Percentiles rank a stretch among this genome's conserved stretches.
These are phyloP conservation scores for Aspergillus nanangensis DNA, from an alignment of 495 filamentous ascomycete species.

Conservation along the genomic window DNA sequence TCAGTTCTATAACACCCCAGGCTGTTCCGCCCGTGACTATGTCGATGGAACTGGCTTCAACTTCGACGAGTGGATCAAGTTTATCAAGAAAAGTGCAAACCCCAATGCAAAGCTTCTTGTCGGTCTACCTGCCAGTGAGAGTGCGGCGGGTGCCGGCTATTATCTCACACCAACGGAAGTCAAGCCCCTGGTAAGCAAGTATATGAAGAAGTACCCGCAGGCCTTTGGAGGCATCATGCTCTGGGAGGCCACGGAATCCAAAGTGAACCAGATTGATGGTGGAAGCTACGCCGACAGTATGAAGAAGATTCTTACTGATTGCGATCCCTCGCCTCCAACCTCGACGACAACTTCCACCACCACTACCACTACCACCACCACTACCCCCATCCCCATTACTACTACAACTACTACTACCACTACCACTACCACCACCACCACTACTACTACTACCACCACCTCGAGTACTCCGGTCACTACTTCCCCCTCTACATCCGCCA, in stretches of 20 bases:
- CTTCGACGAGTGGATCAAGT: slow-evolving; percentile 59
- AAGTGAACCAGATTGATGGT: slow-evolving; percentile 41
- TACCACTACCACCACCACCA: slow-evolving; percentile 6
- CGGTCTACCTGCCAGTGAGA: slow-evolving; percentile 51
- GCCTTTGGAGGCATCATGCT: slow-evolving; percentile 69
- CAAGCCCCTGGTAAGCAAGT: slow-evolving; percentile 42
- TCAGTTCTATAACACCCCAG: slow-evolving; percentile 63
- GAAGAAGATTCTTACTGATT: slow-evolving; percentile 35
- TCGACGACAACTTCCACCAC: slow-evolving; percentile 14
- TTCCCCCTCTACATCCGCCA: slow-evolving; percentile 11
- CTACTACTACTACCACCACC: slow-evolving; percentile 9
- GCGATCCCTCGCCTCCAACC: slow-evolving; percentile 23
- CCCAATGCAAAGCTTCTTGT: slow-evolving; percentile 58
- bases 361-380: slow-evolving; percentile 16
- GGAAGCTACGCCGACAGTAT: slow-evolving; percentile 39
- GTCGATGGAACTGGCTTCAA: slow-evolving; percentile 53
- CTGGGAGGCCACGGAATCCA: slow-evolving; percentile 61
- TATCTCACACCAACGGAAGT: slow-evolving; percentile 49
- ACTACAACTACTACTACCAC: slow-evolving; percentile 9
- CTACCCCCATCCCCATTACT: slow-evolving; percentile 9
- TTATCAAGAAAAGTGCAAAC: slow-evolving; percentile 55
- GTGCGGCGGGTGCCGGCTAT: slow-evolving; percentile 24
- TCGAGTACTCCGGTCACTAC: slow-evolving; percentile 14
- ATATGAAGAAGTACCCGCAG: slow-evolving; percentile 41
- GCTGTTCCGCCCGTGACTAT: slow-evolving; percentile 51